These are phyloP conservation scores for Plectosphaerella cucumerina DNA, from an alignment of 2,329 filamentous ascomycete genomes.

Conservation along the genomic window DNA sequence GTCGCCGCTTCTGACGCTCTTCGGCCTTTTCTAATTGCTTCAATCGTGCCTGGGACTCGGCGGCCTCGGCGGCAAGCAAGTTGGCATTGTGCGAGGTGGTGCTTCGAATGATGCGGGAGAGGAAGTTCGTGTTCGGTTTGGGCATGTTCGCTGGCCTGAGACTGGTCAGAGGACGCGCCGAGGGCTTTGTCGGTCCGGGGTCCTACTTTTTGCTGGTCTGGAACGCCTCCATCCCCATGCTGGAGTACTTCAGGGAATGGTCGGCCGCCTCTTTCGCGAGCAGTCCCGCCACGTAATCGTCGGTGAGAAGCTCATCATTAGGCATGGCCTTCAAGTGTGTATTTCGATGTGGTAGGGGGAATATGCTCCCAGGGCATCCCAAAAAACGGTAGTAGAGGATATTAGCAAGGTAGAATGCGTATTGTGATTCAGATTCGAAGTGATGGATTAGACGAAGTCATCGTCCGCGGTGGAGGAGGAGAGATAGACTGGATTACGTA, in stretches of 20 bases:
- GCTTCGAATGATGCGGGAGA: conserved; percentile 82
- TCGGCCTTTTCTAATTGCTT: conserved; percentile 51
- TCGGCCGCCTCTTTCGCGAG: conserved; percentile 75
- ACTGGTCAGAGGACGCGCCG: conserved; percentile 5
- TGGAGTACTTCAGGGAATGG: conserved; percentile 68
- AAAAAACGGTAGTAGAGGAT: no score
- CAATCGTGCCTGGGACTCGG: conserved; percentile 71
- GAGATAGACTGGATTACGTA: no score
- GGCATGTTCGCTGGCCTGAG: conserved; percentile 62
- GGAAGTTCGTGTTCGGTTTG: conserved; percentile 87
- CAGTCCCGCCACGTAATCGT: conserved; percentile 77
- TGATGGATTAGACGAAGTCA: no score
- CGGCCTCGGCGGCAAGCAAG: conserved; percentile 76
- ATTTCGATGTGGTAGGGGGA: neutral
- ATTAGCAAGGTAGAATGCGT: no score
- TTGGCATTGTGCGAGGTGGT: conserved; percentile 87
- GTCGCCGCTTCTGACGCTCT: conserved; percentile 38
- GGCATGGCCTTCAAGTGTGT: conserved; percentile 24
- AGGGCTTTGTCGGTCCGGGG: neutral
- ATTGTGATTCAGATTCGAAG: no score
- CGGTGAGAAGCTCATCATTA: conserved; percentile 54
- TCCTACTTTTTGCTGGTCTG: conserved; percentile 42
- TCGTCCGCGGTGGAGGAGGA: no score
- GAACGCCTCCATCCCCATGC: conserved; percentile 69
- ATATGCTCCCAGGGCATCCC: neutral